phyloP scores from a whole-genome alignment of 2,329 filamentous ascomycete species.

The Beauveria scarabaeidicola region DNA sequence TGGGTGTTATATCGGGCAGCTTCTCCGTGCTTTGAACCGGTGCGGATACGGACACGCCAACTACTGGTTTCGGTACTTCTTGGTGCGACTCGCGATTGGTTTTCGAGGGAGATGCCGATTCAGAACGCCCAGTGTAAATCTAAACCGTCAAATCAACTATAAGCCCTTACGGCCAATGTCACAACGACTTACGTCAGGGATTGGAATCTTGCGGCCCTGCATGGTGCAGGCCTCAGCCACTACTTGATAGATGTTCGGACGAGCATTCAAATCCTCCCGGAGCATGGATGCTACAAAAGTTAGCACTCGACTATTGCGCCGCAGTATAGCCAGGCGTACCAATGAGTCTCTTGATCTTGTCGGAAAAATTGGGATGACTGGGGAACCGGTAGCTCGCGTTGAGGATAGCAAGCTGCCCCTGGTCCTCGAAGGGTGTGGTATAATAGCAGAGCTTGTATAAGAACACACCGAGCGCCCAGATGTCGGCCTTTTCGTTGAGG shows the following conservation, averaged over 20 bases:
- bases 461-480: constrained; percentile 92
- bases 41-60: constrained; percentile 77
- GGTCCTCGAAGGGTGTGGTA: constrained; percentile 96
- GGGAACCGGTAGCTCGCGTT: constrained; percentile 94
- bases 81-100: constrained; percentile 28
- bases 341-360: constrained; percentile 81
- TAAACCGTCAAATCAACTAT: neutral
- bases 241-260: constrained; percentile 93
- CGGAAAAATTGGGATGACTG: constrained; percentile 79
- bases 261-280: constrained; percentile 64
- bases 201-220: constrained; percentile 77
- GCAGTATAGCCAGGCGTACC: constrained; percentile 39
- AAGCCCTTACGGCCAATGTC: constrained; percentile 10
- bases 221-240: constrained; percentile 79
- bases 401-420: constrained; percentile 92
- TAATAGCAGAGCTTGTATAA: constrained; percentile 99
- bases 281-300: constrained; percentile 68
- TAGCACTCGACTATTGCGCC: constrained; percentile 11
- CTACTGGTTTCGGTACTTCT: constrained; percentile 47
- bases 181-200: constrained; percentile 67
- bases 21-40: constrained; percentile 59
- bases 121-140: constrained; percentile 54
- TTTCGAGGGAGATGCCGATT: constrained; percentile 43
- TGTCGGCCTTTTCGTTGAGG: constrained; percentile 97
- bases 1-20: constrained; percentile 85